phyloP scores from a whole-genome alignment of 208 protist genomes.

The Acanthamoeba polyphaga region DNA sequence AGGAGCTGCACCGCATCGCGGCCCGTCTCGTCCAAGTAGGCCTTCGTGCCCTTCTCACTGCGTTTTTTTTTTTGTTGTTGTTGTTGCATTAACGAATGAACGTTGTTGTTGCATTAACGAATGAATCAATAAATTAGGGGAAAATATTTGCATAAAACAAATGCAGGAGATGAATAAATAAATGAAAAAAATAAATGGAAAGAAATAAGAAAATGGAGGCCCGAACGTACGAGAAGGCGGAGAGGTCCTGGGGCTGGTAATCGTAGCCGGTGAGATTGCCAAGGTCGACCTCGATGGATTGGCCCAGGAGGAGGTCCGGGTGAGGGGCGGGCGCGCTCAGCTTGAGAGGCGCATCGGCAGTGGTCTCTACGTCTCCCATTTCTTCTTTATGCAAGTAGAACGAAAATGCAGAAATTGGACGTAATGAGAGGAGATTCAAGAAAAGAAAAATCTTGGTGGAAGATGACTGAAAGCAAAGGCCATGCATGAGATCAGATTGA shows the following conservation, averaged over 20 bases:
- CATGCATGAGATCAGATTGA: too few relatives aligned
- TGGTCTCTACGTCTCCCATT: slow-evolving; percentile 33
- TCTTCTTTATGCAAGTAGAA: not conserved
- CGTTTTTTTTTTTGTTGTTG: not conserved
- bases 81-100: too few relatives aligned
- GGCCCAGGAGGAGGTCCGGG: slow-evolving; percentile 42
- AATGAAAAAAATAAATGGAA: not conserved
- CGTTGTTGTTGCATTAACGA: too few relatives aligned
- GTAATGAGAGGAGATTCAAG: not conserved
- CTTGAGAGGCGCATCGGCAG: not conserved
- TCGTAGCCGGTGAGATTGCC: slow-evolving; percentile 67
- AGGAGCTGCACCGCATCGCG: slow-evolving; percentile 70
- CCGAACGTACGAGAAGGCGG: slow-evolving; percentile 1
- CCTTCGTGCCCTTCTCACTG: slow-evolving; percentile 41
- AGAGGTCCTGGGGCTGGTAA: slow-evolving; percentile 58
- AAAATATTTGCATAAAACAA: not conserved
- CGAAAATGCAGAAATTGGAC: not conserved
- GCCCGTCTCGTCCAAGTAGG: slow-evolving; percentile 55
- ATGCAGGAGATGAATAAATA: not conserved
- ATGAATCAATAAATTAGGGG: too few relatives aligned
- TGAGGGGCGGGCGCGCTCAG: slow-evolving; percentile 12
- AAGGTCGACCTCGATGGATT: slow-evolving; percentile 66
- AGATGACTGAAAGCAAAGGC: not conserved
- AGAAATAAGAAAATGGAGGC: not conserved
- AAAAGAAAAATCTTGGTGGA: not conserved